Conservation (phyloP, 2,329 filamentous ascomycete species). For the Chaetomiaceae sp. region DNA sequence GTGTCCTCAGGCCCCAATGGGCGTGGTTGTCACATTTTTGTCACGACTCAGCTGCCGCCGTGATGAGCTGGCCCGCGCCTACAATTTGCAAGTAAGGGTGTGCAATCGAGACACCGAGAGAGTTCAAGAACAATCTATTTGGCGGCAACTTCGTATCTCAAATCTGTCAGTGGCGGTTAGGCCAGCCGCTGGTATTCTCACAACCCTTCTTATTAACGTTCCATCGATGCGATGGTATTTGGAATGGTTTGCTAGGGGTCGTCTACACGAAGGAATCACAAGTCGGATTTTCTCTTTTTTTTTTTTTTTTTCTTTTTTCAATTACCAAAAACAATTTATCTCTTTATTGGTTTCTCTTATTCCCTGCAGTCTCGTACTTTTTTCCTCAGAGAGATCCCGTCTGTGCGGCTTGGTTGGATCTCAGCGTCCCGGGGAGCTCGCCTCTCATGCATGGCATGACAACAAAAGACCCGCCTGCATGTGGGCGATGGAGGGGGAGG, state of each 20-base stretch:
- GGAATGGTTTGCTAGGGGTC: no score
- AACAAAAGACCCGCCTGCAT: conserved; percentile 11
- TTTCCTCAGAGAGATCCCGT: conserved; percentile 10
- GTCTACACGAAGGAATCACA: no score
- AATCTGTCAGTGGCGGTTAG: no score
- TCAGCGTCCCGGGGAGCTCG: not conserved
- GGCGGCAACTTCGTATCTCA: no score
- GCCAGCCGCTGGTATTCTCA: no score
- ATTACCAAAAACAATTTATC: no score
- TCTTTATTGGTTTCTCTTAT: not conserved
- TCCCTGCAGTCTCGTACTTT: not conserved
- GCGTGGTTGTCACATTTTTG: not conserved
- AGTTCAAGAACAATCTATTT: no score
- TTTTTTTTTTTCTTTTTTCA: no score
- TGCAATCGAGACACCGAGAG: not conserved
- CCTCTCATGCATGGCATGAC: conserved; percentile 1
- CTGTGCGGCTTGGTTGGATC: conserved; percentile 19
- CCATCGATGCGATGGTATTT: no score
- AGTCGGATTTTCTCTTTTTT: no score
- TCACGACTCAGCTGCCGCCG: not conserved
- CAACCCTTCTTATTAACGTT: no score
- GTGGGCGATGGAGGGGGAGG: conserved; percentile 12
- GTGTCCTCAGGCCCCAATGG: not conserved
- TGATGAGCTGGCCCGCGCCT: not conserved
- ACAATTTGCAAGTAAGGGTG: not conserved